phyloP scores from a whole-genome alignment of 1,284 basidiomycete species.

The Mycosarcoma mackinlayi region DNA sequence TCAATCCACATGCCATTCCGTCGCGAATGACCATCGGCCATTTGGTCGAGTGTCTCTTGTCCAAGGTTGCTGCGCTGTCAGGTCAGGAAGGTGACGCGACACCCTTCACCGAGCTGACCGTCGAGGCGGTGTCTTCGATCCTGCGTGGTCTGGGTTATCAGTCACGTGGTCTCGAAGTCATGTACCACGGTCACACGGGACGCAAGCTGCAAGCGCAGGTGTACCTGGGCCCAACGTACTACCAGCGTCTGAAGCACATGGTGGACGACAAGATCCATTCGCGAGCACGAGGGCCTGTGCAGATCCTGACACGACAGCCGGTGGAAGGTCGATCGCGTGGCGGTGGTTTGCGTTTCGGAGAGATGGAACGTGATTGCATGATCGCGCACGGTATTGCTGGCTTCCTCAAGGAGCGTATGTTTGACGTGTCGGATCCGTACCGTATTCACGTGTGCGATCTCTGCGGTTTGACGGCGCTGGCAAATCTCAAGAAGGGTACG shows the following conservation, averaged over 20 bases:
- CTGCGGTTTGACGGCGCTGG: conserved; percentile 64
- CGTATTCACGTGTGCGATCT: conserved; percentile 66
- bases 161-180: conserved; percentile 91
- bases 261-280: conserved; percentile 99
- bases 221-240: conserved; percentile 98
- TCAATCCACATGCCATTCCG: conserved; percentile 99
- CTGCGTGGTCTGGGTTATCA: conserved; percentile 72
- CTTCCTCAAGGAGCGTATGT: conserved; percentile 76
- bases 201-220: conserved; percentile 96
- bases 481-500: conserved; percentile 65
- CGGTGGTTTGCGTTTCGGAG: conserved; percentile 98
- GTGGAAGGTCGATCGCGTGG: conserved; percentile 99
- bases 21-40: conserved; percentile 99
- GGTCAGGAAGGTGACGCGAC: conserved; percentile 98
- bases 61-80: conserved; percentile 94
- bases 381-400: conserved; percentile 98
- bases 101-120: conserved; percentile 97
- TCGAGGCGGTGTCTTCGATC: conserved; percentile 76
- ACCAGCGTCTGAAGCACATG: conserved; percentile 99
- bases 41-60: conserved; percentile 96
- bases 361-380: conserved; percentile 99
- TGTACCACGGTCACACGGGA: conserved; percentile 99
- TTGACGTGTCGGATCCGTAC: conserved; percentile 66
- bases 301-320: conserved; percentile 96
- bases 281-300: conserved; percentile 93